A percentile compares a stretch with the other conserved stretches of the same genome.
These are phyloP conservation scores for Trichoderma sp. DNA, from an alignment of 2,329 filamentous ascomycete species.

Conservation along the genomic window DNA sequence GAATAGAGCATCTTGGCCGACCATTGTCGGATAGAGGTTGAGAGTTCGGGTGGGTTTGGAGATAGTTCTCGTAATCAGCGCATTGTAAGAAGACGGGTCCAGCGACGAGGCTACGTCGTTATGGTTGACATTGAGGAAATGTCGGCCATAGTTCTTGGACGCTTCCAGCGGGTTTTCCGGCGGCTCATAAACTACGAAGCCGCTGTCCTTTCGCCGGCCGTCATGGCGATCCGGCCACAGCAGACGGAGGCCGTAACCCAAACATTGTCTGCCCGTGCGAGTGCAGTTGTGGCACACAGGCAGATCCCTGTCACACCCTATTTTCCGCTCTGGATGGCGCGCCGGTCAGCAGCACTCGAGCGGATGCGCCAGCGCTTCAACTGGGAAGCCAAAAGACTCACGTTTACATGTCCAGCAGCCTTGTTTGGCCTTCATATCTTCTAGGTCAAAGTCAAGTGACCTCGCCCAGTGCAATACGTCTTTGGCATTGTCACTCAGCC, in stretches of 20 bases:
- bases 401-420: conserved; percentile 26
- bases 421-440: conserved; percentile 20
- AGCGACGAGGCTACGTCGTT: conserved; percentile 32
- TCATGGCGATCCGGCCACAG: conserved; percentile 49
- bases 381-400: conserved; percentile 12
- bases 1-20: conserved; percentile 22
- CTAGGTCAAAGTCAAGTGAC: conserved; percentile 12
- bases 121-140: conserved; percentile 42
- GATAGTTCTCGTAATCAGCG: not conserved
- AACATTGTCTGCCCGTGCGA: conserved; percentile 41
- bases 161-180: conserved; percentile 24
- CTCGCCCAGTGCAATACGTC: conserved; percentile 2
- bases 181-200: conserved; percentile 15
- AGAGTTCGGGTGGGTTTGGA: conserved; percentile 15
- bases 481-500: conserved; percentile 15
- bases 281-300: conserved; percentile 46
- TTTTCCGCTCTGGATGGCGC: conserved; percentile 41
- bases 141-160: conserved; percentile 34
- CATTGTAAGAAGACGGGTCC: conserved; percentile 1
- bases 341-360: conserved; percentile 1
- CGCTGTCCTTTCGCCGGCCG: conserved; percentile 36
- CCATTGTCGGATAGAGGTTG: conserved; percentile 20
- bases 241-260: conserved; percentile 46
- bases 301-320: conserved; percentile 45
- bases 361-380: not conserved